Base-by-base conservation (phyloP, 495 filamentous ascomycete species). In the Hyaloscypha bicolor region DNA sequence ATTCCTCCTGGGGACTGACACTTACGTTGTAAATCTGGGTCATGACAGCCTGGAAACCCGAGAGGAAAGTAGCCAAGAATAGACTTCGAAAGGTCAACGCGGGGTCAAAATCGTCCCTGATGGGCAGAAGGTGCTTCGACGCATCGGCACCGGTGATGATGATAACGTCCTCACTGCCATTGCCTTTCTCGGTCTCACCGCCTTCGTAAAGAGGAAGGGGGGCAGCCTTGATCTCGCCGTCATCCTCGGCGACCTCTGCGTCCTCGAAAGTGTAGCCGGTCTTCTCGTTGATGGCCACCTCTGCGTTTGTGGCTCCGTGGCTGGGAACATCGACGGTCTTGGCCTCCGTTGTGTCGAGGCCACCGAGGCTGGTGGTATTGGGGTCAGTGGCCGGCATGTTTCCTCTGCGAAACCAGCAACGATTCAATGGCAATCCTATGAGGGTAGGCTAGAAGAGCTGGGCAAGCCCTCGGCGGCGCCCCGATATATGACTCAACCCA, bases 21-120 rank as follows among this genome's bases (percentile, higher is more conserved):
- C 69, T 69, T 64, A 81, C 79, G 16, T 59, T 62, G 68, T 83
- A 83, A 32, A 83, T 82, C 68, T 81, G 78, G 64, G 71, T 75
- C 78, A 85, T 85, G 21, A 81, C 77, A 22, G 81, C 79, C 60
- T 81, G 79, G 70, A 85, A 82, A 30, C 73, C 79, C 0, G 82
- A 73, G 32, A 85, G 76, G 29, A 65, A 62, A 16, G 80, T 77
- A 32, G 80, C 80, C 42, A 85, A 65, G 53, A 83, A 62, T 8
- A 85, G 63, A 33, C 76, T 77, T 1, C 82, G 78, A 65, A 85
- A 82, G 29, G 78, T 85, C 59, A 83, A 67, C 12, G 80, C 72
- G 6, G 70, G 75, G 21, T 83, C 78, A 45, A 68, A 66, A 65
- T 85, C 82, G 68, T 85, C 81, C 35, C 82, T 74, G 52, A 79